Conservation (phyloP, 805 yeast genomes). For the Candida peoriensis region DNA sequence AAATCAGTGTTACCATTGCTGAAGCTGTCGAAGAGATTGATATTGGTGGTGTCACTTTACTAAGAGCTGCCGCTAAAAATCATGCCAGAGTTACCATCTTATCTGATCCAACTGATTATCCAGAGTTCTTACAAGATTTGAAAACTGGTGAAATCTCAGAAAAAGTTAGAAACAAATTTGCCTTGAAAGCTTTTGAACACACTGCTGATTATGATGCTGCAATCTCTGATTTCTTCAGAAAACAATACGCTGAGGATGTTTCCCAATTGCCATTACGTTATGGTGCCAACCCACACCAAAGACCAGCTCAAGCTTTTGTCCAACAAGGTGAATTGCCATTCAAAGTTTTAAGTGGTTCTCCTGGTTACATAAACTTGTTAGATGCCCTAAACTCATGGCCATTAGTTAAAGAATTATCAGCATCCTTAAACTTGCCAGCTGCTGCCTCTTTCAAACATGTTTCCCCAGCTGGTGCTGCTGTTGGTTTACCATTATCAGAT, state of each 20-base stretch:
- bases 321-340: slow-evolving; percentile 85
- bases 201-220: slow-evolving; percentile 97
- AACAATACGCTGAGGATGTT: slow-evolving; percentile 85
- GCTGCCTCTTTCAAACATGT: slow-evolving; percentile 99
- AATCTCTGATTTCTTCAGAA: slow-evolving; percentile 95
- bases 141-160: slow-evolving; percentile 58
- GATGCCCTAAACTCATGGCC: slow-evolving; percentile 99
- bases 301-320: slow-evolving; percentile 97
- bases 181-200: slow-evolving; percentile 96
- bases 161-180: slow-evolving; percentile 74
- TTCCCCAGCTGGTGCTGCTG: slow-evolving; percentile 98
- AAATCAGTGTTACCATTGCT: slow-evolving; percentile 89
- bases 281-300: slow-evolving; percentile 99
- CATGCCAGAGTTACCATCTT: slow-evolving; percentile 93
- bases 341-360: slow-evolving; percentile 89
- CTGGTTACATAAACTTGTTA: slow-evolving; percentile 94
- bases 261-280: slow-evolving; percentile 93
- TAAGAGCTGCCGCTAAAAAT: slow-evolving; percentile 98
- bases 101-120: slow-evolving; percentile 92
- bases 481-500: slow-evolving; percentile 88
- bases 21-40: slow-evolving; percentile 99
- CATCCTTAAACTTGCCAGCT: slow-evolving; percentile 92
- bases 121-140: slow-evolving; percentile 80
- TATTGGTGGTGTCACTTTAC: slow-evolving; percentile 95
- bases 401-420: slow-evolving; percentile 91